These are phyloP conservation scores for Rhynchosporium graminicola DNA, from an alignment of 2,329 filamentous ascomycete species.

Conservation along the genomic window DNA sequence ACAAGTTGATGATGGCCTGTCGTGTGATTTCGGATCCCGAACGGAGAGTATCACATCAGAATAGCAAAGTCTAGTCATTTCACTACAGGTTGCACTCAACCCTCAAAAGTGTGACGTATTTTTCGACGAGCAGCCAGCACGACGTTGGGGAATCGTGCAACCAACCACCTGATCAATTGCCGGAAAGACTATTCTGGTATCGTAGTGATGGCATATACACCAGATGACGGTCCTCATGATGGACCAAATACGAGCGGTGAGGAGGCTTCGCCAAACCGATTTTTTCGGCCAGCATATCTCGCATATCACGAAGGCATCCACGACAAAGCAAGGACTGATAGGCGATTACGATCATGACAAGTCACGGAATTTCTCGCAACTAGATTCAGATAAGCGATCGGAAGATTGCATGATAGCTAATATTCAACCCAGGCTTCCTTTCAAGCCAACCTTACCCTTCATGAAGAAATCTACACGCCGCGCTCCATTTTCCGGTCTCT, in stretches of 20 bases:
- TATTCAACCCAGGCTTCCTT: slow-evolving; percentile 61
- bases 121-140: not conserved
- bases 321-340: slow-evolving; percentile 66
- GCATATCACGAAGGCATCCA: slow-evolving; percentile 48
- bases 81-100: not conserved
- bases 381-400: not conserved
- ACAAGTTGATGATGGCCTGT: not conserved
- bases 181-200: not conserved
- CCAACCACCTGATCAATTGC: not conserved
- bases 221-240: slow-evolving; percentile 36
- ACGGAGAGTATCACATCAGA: not conserved
- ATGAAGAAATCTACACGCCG: slow-evolving; percentile 60
- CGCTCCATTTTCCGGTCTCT: slow-evolving; percentile 83
- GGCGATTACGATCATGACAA: slow-evolving; percentile 82
- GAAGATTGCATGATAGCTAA: slow-evolving; percentile 13
- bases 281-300: slow-evolving; percentile 45
- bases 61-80: not conserved
- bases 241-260: slow-evolving; percentile 48
- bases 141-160: not conserved
- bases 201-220: slow-evolving; percentile 32
- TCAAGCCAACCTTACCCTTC: slow-evolving; percentile 76
- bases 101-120: not conserved
- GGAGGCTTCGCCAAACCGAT: slow-evolving; percentile 43
- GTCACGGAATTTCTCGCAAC: slow-evolving; percentile 46
- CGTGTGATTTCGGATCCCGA: not conserved